Conservation (phyloP, 495 filamentous ascomycete genomes). For the Penicillium psychrofluorescens region DNA sequence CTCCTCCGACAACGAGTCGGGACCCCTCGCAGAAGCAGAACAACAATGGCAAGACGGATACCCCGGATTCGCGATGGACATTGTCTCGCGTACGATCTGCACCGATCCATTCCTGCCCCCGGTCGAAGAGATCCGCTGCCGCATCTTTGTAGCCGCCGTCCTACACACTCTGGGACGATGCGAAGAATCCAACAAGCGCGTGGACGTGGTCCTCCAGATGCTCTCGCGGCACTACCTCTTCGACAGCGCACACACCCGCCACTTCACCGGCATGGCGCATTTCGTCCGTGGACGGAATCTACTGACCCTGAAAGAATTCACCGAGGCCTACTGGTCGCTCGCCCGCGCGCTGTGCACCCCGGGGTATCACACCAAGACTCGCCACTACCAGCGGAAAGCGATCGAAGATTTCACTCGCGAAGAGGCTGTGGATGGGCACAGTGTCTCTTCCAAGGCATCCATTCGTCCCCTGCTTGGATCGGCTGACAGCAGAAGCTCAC, state of each 20-base stretch:
- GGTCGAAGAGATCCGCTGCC: slow-evolving; percentile 6
- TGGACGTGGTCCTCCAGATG: slow-evolving; percentile 2
- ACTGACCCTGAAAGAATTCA: slow-evolving; percentile 3
- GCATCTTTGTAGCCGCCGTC: slow-evolving; percentile 9
- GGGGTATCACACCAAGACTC: slow-evolving; percentile 9
- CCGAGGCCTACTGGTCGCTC: slow-evolving; percentile 10
- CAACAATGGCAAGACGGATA: slow-evolving; percentile 6
- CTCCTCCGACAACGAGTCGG: neutral
- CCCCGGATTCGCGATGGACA: slow-evolving; percentile 4
- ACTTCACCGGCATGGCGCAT: slow-evolving; percentile 7
- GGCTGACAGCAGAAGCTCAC: neutral
- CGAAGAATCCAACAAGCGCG: slow-evolving; percentile 3
- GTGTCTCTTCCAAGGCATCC: neutral
- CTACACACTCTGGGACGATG: slow-evolving; percentile 3
- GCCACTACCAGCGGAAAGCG: slow-evolving; percentile 7
- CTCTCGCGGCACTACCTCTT: neutral
- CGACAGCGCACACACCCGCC: neutral
- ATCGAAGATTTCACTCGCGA: slow-evolving; percentile 5
- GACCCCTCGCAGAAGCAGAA: slow-evolving; percentile 6
- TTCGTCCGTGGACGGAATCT: slow-evolving; percentile 13
- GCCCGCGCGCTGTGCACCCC: slow-evolving; percentile 6
- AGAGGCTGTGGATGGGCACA: neutral
- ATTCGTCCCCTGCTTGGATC: slow-evolving; percentile 3
- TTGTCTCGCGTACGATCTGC: neutral
- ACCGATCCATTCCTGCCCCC: slow-evolving; percentile 1